These are phyloP conservation scores for Aspergillus baeticus DNA, from an alignment of 495 filamentous ascomycete genomes.

Conservation along the genomic window DNA sequence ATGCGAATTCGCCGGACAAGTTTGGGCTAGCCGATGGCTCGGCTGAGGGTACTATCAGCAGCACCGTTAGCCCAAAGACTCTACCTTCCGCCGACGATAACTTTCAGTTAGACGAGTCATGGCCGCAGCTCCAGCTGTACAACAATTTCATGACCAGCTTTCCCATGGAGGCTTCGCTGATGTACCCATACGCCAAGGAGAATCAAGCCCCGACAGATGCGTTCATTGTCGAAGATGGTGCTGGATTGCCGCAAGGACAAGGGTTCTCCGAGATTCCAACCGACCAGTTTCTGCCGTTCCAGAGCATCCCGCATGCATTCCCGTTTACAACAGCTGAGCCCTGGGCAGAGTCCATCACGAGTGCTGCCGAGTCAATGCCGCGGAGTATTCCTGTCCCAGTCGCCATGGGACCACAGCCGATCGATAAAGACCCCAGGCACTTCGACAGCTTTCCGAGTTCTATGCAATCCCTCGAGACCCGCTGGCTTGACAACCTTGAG, in stretches of 20 bases:
- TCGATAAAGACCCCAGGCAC: conserved; percentile 21
- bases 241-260: conserved; percentile 33
- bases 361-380: conserved; percentile 24
- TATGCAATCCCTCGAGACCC: conserved; percentile 36
- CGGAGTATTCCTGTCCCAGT: conserved; percentile 23
- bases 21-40: conserved; percentile 32
- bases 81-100: conserved; percentile 46
- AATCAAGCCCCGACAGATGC: conserved; percentile 26
- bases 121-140: conserved; percentile 43
- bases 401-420: conserved; percentile 24
- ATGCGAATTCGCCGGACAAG: conserved; percentile 33
- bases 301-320: conserved; percentile 36
- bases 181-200: conserved; percentile 41
- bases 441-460: conserved; percentile 27
- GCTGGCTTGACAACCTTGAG: conserved; percentile 39
- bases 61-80: conserved; percentile 43
- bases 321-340: conserved; percentile 30
- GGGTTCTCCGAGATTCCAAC: conserved; percentile 33
- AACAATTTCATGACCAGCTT: conserved; percentile 35
- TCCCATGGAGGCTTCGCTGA: conserved; percentile 36
- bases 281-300: conserved; percentile 35
- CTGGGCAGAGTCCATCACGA: conserved; percentile 28
- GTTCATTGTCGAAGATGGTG: conserved; percentile 43
- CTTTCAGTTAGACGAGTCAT: conserved; percentile 42
- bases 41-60: conserved; percentile 37